Conservation (phyloP, 176 grass and related monocot species). For the Thalia dealbata region DNA sequence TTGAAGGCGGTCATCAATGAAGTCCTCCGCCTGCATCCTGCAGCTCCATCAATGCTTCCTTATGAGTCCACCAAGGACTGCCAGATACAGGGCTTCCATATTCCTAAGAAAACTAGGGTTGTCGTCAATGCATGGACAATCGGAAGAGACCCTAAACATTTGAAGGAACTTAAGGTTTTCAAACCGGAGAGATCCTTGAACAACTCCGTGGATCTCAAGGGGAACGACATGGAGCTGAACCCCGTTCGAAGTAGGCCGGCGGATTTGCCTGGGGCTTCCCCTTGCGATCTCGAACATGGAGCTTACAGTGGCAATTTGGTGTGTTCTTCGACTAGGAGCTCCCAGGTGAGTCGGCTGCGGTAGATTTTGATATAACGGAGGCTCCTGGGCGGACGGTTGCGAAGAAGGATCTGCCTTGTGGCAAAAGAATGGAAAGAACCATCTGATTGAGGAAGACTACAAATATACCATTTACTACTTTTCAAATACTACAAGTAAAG, state of each 20-base stretch:
- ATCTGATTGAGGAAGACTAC: no score
- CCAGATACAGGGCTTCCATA: not conserved
- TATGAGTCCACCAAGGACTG: not conserved
- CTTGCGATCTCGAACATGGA: not conserved
- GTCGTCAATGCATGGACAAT: constrained; percentile 9
- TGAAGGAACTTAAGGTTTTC: not conserved
- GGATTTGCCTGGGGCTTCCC: not conserved
- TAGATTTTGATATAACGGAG: not conserved
- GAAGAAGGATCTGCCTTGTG: not conserved
- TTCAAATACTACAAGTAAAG: no score
- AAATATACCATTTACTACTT: no score
- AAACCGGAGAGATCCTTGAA: not conserved
- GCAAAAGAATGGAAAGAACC: constrained; percentile 4
- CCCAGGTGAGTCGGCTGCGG: not conserved
- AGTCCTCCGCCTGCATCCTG: not conserved
- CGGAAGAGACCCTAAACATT: no score
- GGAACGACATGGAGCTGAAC: not conserved
- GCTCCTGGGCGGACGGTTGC: not conserved
- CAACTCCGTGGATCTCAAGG: not conserved
- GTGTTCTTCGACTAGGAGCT: not conserved
- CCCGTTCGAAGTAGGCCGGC: not conserved
- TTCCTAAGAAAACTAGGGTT: not conserved
- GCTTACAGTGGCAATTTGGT: constrained; percentile 2
- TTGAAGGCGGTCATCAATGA: no score
- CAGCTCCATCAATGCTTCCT: not conserved